phyloP scores from a whole-genome alignment of 1,139 yeast species.

The Zygosaccharomyces sapae region DNA sequence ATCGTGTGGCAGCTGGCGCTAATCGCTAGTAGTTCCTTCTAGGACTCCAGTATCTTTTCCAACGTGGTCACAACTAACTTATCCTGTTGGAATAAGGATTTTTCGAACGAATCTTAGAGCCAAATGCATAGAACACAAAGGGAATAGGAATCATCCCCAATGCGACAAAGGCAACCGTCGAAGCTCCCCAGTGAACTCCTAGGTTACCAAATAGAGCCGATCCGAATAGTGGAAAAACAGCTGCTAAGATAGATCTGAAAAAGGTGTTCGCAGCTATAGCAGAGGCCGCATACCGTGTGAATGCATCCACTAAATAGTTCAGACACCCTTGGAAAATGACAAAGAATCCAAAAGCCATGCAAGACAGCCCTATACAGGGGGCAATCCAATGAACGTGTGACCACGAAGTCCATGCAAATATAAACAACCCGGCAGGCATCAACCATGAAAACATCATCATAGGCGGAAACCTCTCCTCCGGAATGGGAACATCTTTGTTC shows the following conservation, averaged over 20 bases:
- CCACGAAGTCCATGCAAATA: constrained; percentile 64
- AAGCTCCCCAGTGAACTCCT: constrained; percentile 57
- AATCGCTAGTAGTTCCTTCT: too few relatives aligned
- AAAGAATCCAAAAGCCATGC: constrained; percentile 60
- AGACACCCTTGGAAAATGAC: constrained; percentile 50
- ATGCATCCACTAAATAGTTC: constrained; percentile 55
- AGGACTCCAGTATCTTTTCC: too few relatives aligned
- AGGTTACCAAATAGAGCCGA: constrained; percentile 45
- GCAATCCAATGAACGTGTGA: constrained; percentile 57
- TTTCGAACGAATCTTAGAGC: constrained; percentile 47
- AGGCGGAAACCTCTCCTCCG: constrained; percentile 53
- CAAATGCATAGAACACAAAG: constrained; percentile 49
- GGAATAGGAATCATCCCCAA: constrained; percentile 57
- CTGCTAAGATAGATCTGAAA: constrained; percentile 58
- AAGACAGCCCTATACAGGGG: constrained; percentile 54
- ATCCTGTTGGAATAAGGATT: constrained; percentile 45
- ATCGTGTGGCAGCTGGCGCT: too few relatives aligned
- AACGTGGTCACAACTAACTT: neutral
- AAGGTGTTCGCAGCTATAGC: constrained; percentile 73
- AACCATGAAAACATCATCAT: constrained; percentile 43
- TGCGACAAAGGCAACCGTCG: constrained; percentile 50
- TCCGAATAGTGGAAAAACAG: constrained; percentile 66
- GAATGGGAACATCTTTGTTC: constrained; percentile 41
- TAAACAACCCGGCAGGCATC: constrained; percentile 61
- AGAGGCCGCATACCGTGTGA: constrained; percentile 57